Evolutionary conservation across 495 filamentous ascomycete genomes (phyloP).

Genomic region (Penicillium pancosmium): DNA sequence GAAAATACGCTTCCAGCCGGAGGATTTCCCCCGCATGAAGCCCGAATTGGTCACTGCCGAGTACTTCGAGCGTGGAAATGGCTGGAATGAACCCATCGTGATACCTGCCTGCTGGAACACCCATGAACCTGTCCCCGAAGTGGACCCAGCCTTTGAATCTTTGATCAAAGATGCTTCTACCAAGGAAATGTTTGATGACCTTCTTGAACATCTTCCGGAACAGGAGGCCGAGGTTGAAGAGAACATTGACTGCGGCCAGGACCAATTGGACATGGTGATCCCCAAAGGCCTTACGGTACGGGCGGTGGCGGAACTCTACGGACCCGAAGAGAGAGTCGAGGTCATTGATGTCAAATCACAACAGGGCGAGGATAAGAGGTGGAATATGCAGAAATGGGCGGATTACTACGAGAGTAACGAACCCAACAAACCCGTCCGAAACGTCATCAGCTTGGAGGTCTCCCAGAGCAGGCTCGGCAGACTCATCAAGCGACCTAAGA

Average conservation of each 20-base stretch:
- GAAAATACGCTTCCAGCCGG: slow-evolving; percentile 61
- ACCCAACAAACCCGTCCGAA: slow-evolving; percentile 63
- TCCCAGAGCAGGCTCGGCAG: slow-evolving; percentile 67
- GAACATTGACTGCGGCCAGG: slow-evolving; percentile 62
- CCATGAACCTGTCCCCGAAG: slow-evolving; percentile 40
- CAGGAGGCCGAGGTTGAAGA: slow-evolving; percentile 45
- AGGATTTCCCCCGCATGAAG: slow-evolving; percentile 67
- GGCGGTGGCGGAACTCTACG: slow-evolving; percentile 66
- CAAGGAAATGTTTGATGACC: slow-evolving; percentile 52
- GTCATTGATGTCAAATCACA: slow-evolving; percentile 81
- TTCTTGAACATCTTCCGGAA: slow-evolving; percentile 42
- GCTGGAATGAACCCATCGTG: slow-evolving; percentile 72
- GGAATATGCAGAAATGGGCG: slow-evolving; percentile 73
- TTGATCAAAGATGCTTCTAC: slow-evolving; percentile 41
- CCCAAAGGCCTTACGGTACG: slow-evolving; percentile 68
- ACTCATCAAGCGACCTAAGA: slow-evolving; percentile 67
- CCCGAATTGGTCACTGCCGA: slow-evolving; percentile 70
- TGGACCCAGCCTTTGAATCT: slow-evolving; percentile 31
- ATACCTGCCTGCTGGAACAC: slow-evolving; percentile 70
- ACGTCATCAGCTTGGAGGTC: slow-evolving; percentile 78
- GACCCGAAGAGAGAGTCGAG: slow-evolving; percentile 65
- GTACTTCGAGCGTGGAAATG: slow-evolving; percentile 65
- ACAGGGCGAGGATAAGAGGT: slow-evolving; percentile 66
- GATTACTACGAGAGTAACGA: slow-evolving; percentile 73
- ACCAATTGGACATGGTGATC: slow-evolving; percentile 75